phyloP scores from a whole-genome alignment of 208 protist genomes.

The Porcisia deanei region DNA sequence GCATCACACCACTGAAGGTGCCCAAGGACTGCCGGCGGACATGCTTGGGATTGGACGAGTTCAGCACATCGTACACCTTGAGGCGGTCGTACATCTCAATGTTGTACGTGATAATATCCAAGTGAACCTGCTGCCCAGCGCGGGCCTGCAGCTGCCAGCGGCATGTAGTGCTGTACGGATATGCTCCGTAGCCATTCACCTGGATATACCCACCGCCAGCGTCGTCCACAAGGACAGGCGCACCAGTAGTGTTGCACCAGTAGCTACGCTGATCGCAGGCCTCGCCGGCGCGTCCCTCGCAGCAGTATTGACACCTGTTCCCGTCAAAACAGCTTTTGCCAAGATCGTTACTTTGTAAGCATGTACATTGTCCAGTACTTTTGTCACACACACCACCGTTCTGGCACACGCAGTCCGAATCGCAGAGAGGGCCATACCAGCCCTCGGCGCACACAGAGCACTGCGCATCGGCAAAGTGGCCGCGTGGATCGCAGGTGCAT shows the following conservation, averaged over 20 bases:
- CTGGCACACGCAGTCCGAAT: conserved; percentile 60
- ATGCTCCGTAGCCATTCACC: conserved; percentile 58
- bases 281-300: conserved; percentile 53
- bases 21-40: not conserved
- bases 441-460: conserved; percentile 54
- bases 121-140: conserved; percentile 27
- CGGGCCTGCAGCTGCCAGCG: conserved; percentile 55
- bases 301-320: conserved; percentile 74
- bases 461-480: conserved; percentile 53
- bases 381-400: conserved; percentile 56
- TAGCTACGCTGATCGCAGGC: conserved; percentile 66
- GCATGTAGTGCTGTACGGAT: conserved; percentile 57
- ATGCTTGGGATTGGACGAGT: not conserved
- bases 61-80: conserved; percentile 47
- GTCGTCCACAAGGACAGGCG: conserved; percentile 42
- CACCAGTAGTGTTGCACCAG: conserved; percentile 65
- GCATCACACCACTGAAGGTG: not conserved
- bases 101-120: conserved; percentile 52
- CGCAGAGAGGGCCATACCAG: conserved; percentile 80
- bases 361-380: conserved; percentile 52
- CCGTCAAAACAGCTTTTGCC: conserved; percentile 59
- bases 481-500: conserved; percentile 54
- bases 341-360: conserved; percentile 32
- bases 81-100: conserved; percentile 49
- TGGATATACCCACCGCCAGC: conserved; percentile 53